Conservation (phyloP, 768 basidiomycete species). For the Artomyces pyxidatus region DNA sequence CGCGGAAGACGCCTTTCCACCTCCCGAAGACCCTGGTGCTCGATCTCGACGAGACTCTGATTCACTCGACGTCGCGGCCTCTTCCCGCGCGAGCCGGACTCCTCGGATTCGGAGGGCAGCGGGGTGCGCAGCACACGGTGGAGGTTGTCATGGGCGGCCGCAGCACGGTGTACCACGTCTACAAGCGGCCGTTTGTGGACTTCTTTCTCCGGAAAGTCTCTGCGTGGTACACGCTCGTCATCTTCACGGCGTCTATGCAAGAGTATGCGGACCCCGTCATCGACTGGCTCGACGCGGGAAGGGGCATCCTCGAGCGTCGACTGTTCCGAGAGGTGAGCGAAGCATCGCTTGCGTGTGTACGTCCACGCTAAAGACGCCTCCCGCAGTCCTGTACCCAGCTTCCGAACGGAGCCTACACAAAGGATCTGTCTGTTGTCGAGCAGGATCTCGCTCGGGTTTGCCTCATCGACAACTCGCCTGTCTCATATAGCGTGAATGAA, state of each 20-base stretch:
- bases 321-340: slow-evolving; percentile 86
- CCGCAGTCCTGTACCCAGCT: slow-evolving; percentile 84
- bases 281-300: slow-evolving; percentile 95
- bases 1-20: slow-evolving; percentile 65
- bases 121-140: slow-evolving; percentile 76
- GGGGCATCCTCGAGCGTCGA: slow-evolving; percentile 81
- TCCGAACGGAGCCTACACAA: slow-evolving; percentile 90
- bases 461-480: slow-evolving; percentile 92
- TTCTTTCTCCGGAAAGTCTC: slow-evolving; percentile 93
- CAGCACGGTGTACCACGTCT: slow-evolving; percentile 93
- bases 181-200: slow-evolving; percentile 96
- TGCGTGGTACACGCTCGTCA: slow-evolving; percentile 96
- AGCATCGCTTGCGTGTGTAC: no score
- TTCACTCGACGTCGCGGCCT: slow-evolving; percentile 90
- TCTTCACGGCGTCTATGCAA: slow-evolving; percentile 98
- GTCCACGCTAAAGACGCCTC: background rate
- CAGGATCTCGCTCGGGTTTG: slow-evolving; percentile 88
- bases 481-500: slow-evolving; percentile 89
- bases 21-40: slow-evolving; percentile 91
- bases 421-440: slow-evolving; percentile 85
- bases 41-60: slow-evolving; percentile 96
- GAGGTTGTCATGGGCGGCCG: slow-evolving; percentile 87
- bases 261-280: slow-evolving; percentile 99
- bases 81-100: slow-evolving; percentile 42
- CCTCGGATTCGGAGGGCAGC: slow-evolving; percentile 48